A percentile compares a stretch with the other conserved stretches of the same genome.
These are phyloP conservation scores for Raffaelea arxii DNA, from an alignment of 2,329 filamentous ascomycete genomes.

Conservation along the genomic window DNA sequence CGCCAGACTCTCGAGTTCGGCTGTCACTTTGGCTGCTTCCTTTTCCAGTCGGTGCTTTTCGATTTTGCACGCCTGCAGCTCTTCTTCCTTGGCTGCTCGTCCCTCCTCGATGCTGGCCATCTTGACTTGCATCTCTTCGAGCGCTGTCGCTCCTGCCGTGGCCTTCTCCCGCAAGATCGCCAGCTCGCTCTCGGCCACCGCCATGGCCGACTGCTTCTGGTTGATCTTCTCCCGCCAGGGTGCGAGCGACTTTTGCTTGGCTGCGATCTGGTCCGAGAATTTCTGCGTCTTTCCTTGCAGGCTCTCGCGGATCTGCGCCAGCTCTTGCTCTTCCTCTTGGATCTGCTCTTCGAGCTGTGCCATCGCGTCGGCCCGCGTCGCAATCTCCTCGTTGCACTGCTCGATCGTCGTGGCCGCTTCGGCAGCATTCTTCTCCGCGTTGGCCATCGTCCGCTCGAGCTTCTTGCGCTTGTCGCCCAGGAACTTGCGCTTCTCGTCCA, in stretches of 20 bases:
- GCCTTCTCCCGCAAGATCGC: constrained; percentile 84
- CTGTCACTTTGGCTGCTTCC: constrained; percentile 61
- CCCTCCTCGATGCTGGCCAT: constrained; percentile 62
- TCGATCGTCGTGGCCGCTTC: constrained; percentile 72
- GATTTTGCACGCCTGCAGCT: constrained; percentile 66
- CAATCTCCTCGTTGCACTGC: constrained; percentile 69
- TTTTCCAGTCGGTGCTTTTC: constrained; percentile 65
- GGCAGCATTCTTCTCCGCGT: constrained; percentile 61
- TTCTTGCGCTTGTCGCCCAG: constrained; percentile 86
- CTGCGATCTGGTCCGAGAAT: constrained; percentile 84
- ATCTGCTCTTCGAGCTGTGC: constrained; percentile 66
- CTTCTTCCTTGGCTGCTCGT: constrained; percentile 58
- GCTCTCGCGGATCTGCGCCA: constrained; percentile 72
- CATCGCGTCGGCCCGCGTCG: constrained; percentile 66
- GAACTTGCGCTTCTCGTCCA: constrained; percentile 97
- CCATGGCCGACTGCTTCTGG: constrained; percentile 87
- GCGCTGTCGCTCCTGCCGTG: constrained; percentile 73
- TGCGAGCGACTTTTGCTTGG: constrained; percentile 87
- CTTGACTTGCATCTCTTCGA: constrained; percentile 76
- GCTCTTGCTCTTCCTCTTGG: constrained; percentile 69
- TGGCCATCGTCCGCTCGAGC: constrained; percentile 75
- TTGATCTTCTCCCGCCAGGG: constrained; percentile 97
- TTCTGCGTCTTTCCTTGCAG: constrained; percentile 94
- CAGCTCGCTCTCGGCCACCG: constrained; percentile 89
- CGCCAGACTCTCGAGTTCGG: constrained; percentile 62